Conservation (phyloP, 352 stramenopile species). For the Pythium angustatum region DNA sequence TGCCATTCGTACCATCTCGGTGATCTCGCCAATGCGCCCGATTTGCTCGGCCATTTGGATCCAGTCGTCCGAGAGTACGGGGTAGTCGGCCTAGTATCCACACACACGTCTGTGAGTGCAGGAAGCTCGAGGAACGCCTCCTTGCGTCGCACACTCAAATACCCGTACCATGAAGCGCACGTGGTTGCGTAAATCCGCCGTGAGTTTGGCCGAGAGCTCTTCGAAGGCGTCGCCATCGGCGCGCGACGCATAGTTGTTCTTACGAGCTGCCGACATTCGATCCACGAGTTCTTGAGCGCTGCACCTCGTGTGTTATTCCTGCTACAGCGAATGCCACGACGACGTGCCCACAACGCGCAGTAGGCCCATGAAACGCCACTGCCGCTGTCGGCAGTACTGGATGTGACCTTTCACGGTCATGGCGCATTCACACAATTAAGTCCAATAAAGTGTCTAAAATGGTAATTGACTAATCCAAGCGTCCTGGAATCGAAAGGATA, state of each 20-base stretch:
- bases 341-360: no score
- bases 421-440: slow-evolving; percentile 1
- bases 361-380: slow-evolving; percentile 16
- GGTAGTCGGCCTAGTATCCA: slow-evolving; percentile 66
- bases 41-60: slow-evolving; percentile 89
- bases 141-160: background rate
- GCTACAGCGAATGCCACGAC: background rate
- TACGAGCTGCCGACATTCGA: slow-evolving; percentile 47
- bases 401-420: slow-evolving; percentile 25
- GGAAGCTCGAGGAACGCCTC: background rate
- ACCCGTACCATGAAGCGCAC: slow-evolving; percentile 79
- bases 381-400: no score
- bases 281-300: background rate
- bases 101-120: background rate
- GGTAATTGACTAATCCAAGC: no score
- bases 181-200: slow-evolving; percentile 79
- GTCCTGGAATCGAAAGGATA: no score
- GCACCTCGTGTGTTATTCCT: background rate
- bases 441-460: no score
- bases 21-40: slow-evolving; percentile 86
- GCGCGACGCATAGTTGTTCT: slow-evolving; percentile 64
- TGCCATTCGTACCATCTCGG: slow-evolving; percentile 88
- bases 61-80: slow-evolving; percentile 87
- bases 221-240: slow-evolving; percentile 76
- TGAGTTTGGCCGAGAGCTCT: slow-evolving; percentile 84